These are phyloP conservation scores for Neopestalotiopsis rosae DNA, from an alignment of 2,329 filamentous ascomycete genomes.

Conservation along the genomic window DNA sequence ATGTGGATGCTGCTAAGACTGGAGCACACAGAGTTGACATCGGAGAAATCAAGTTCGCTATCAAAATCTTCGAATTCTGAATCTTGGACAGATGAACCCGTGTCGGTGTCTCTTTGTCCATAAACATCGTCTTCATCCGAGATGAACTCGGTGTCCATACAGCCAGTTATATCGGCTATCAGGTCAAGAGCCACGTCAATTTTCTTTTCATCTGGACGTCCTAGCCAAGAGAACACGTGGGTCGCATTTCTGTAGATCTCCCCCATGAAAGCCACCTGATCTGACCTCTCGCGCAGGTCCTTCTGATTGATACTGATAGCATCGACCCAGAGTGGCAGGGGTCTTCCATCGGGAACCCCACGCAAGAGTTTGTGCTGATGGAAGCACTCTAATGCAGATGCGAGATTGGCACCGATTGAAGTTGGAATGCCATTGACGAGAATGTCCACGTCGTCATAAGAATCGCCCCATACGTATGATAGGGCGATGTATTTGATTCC, in stretches of 20 bases:
- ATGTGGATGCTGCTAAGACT: too few species aligned
- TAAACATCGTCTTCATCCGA: neutral
- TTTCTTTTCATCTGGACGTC: neutral
- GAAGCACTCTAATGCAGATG: conserved; percentile 1
- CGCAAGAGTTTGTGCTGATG: neutral
- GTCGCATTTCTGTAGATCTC: conserved; percentile 25
- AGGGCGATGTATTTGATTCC: conserved; percentile 2
- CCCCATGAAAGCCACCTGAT: conserved; percentile 27
- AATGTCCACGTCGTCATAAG: neutral
- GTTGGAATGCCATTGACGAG: neutral
- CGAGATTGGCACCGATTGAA: neutral
- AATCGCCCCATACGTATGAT: conserved; percentile 12
- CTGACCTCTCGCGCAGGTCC: conserved; percentile 23
- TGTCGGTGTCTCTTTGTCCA: neutral
- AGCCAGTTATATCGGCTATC: neutral
- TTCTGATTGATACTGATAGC: conserved; percentile 31
- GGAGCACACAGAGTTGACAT: too few species aligned
- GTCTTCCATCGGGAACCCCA: neutral
- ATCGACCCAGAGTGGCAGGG: conserved; percentile 27
- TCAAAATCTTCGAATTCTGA: too few species aligned
- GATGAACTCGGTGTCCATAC: neutral
- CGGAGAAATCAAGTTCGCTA: too few species aligned
- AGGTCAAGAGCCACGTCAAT: neutral
- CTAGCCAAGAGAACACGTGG: conserved; percentile 29
- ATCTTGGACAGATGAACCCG: neutral